A percentile compares a stretch with the other conserved stretches of the same genome.
phyloP scores from a whole-genome alignment of 1,139 yeast species.

The Debaryomycetaceae sp. region DNA sequence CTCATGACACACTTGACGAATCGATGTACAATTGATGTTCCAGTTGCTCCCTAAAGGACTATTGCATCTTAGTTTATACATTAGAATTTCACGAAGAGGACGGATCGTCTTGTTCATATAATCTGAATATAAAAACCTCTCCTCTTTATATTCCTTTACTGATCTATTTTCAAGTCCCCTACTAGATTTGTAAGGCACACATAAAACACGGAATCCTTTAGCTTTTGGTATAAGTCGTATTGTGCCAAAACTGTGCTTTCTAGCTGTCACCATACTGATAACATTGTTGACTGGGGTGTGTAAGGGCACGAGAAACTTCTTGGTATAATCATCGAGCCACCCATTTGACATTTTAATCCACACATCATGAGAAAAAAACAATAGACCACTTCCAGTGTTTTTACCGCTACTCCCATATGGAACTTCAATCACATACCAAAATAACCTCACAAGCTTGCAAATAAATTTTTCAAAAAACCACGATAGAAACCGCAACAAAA shows the following conservation, averaged over 20 bases:
- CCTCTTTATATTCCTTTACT: conserved; percentile 3
- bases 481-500: conserved; percentile 40
- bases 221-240: conserved; percentile 54
- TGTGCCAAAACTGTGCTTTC: conserved; percentile 27
- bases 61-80: conserved; percentile 6
- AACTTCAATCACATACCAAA: conserved; percentile 68
- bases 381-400: conserved; percentile 11
- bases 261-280: conserved; percentile 1
- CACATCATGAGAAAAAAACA: conserved; percentile 53
- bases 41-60: not conserved
- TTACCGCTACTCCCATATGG: conserved; percentile 25
- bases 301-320: conserved; percentile 19
- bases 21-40: conserved; percentile 18
- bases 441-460: conserved; percentile 44
- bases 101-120: conserved; percentile 17
- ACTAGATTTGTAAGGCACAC: conserved; percentile 43
- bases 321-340: conserved; percentile 40
- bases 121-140: conserved; percentile 14
- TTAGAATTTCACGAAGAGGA: conserved; percentile 20
- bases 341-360: conserved; percentile 51
- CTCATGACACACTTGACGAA: conserved; percentile 23
- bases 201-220: conserved; percentile 55
- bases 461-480: conserved; percentile 60
- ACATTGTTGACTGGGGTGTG: not conserved
- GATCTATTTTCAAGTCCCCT: not conserved